A percentile compares a stretch with the other conserved stretches of the same genome.
These are phyloP conservation scores for Pseudocercospora vitis DNA, from an alignment of 2,329 filamentous ascomycete species.

Conservation along the genomic window DNA sequence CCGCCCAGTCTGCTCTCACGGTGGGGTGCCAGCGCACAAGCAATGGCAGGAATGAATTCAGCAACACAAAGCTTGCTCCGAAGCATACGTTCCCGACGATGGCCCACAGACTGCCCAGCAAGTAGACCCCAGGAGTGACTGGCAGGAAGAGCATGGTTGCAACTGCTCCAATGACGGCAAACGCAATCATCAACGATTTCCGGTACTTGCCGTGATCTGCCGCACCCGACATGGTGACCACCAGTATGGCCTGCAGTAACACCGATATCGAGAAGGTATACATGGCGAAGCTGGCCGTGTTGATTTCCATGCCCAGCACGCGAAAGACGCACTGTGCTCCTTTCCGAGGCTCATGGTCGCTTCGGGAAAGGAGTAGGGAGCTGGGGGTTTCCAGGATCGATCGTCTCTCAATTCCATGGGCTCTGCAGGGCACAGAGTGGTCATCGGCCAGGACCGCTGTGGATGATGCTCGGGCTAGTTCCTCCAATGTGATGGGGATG, in stretches of 20 bases:
- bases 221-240: conserved; percentile 93
- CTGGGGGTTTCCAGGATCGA: not conserved
- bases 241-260: conserved; percentile 80
- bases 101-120: conserved; percentile 79
- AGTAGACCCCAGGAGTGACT: conserved; percentile 70
- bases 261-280: conserved; percentile 96
- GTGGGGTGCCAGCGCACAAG: conserved; percentile 75
- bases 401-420: conserved; percentile 17
- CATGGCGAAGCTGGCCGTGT: conserved; percentile 96
- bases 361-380: conserved; percentile 1
- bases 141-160: conserved; percentile 87
- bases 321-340: conserved; percentile 75
- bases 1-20: conserved; percentile 10
- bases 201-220: conserved; percentile 88
- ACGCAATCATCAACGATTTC: conserved; percentile 81
- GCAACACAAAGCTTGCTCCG: conserved; percentile 87
- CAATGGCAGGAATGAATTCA: conserved; percentile 92
- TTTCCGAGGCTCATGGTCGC: conserved; percentile 35
- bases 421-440: conserved; percentile 66
- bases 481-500: conserved; percentile 92
- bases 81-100: conserved; percentile 93
- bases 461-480: conserved; percentile 72
- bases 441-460: conserved; percentile 85
- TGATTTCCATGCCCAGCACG: conserved; percentile 80
- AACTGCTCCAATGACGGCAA: conserved; percentile 77